phyloP scores from a whole-genome alignment of 441 rosid species.

The Biscutella laevigata region DNA sequence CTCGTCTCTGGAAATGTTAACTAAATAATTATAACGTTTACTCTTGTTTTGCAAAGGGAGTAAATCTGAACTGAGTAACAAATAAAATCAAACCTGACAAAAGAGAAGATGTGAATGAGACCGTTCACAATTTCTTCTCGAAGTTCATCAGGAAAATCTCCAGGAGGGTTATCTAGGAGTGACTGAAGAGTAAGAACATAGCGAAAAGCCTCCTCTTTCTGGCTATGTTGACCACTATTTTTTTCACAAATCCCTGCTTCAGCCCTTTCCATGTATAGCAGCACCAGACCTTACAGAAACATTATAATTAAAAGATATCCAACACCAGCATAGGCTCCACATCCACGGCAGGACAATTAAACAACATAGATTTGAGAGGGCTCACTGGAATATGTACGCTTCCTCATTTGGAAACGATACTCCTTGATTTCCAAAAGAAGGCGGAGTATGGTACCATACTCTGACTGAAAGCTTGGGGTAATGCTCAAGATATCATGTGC shows the following conservation, averaged over 20 bases:
- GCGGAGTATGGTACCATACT: slow-evolving; percentile 77
- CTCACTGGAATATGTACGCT: slow-evolving; percentile 63
- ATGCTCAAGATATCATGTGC: slow-evolving; percentile 61
- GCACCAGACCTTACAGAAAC: slow-evolving; percentile 50
- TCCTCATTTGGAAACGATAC: slow-evolving; percentile 79
- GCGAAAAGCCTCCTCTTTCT: slow-evolving; percentile 76
- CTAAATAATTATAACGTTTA: slow-evolving; percentile 14
- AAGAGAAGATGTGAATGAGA: slow-evolving; percentile 61
- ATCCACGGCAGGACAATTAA: slow-evolving; percentile 14
- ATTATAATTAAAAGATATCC: slow-evolving; percentile 8
- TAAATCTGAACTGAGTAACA: slow-evolving; percentile 11
- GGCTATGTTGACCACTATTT: slow-evolving; percentile 40
- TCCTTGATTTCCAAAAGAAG: slow-evolving; percentile 61
- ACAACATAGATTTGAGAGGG: slow-evolving; percentile 15
- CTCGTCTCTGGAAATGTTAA: slow-evolving; percentile 64
- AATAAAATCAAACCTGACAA: slow-evolving; percentile 44
- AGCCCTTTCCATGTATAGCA: slow-evolving; percentile 69
- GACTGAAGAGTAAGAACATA: slow-evolving; percentile 59
- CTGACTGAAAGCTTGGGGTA: slow-evolving; percentile 75
- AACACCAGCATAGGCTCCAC: slow-evolving; percentile 14
- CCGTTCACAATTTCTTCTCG: slow-evolving; percentile 62
- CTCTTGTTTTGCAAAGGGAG: slow-evolving; percentile 7
- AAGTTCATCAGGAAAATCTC: slow-evolving; percentile 67
- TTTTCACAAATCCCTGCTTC: slow-evolving; percentile 45
- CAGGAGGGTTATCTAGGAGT: slow-evolving; percentile 81